These are phyloP conservation scores for Rhizopus arrhizus DNA, from an alignment of 371 early-diverging fungal genomes.

Conservation along the genomic window DNA sequence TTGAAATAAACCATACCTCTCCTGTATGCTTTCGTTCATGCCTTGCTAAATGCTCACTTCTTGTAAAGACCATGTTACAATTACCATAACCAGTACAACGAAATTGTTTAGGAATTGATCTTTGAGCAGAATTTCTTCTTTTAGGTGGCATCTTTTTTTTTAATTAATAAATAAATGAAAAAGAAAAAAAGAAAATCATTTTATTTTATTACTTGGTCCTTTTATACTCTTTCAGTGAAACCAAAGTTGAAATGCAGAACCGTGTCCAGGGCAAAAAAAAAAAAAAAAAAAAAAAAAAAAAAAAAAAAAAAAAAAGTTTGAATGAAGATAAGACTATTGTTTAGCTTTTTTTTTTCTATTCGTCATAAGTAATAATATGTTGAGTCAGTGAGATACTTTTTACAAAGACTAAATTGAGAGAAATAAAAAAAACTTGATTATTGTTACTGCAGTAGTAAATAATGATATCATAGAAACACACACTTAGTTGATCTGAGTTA, in stretches of 20 bases:
- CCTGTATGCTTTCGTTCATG: slow-evolving; percentile 65
- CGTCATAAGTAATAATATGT: background rate
- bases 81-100: slow-evolving; percentile 53
- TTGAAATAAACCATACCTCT: slow-evolving; percentile 37
- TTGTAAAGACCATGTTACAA: slow-evolving; percentile 58
- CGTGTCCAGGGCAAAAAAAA: slow-evolving; percentile 17
- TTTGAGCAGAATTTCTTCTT: slow-evolving; percentile 20
- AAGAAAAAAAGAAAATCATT: slow-evolving; percentile 6
- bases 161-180: slow-evolving; percentile 1
- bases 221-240: slow-evolving; percentile 18
- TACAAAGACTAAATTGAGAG: background rate
- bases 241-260: slow-evolving; percentile 15
- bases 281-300: background rate
- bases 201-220: slow-evolving; percentile 4
- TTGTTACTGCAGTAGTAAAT: background rate
- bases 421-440: too few species aligned
- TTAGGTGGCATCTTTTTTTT: slow-evolving; percentile 15
- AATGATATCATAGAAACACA: background rate
- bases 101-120: slow-evolving; percentile 43
- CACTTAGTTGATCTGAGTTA: background rate
- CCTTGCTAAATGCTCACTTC: slow-evolving; percentile 57
- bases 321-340: background rate
- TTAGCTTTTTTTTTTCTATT: background rate
- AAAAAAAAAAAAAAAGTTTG: background rate
- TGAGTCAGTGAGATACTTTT: background rate